phyloP scores from a whole-genome alignment of 192 early-diverging fungal genomes.

The Podila verticillata region DNA sequence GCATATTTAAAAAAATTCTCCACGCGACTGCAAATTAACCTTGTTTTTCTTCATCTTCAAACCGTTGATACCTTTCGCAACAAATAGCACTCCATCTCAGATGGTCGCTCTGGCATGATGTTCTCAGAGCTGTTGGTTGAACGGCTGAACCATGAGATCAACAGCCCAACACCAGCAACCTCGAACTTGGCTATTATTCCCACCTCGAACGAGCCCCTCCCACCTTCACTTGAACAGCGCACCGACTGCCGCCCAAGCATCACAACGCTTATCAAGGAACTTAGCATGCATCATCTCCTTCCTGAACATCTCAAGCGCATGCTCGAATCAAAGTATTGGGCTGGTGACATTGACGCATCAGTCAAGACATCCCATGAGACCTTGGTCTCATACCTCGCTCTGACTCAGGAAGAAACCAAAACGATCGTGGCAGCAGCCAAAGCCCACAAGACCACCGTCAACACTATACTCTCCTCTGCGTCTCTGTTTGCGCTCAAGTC shows the following conservation, averaged over 20 bases:
- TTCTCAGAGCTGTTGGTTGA: constrained; percentile 27
- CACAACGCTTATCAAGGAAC: constrained; percentile 16
- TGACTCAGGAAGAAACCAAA: constrained; percentile 16
- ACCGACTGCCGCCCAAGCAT: constrained; percentile 13
- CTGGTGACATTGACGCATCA: constrained; percentile 25
- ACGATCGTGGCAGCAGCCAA: constrained; percentile 21
- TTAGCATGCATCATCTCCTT: constrained; percentile 3
- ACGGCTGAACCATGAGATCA: constrained; percentile 14
- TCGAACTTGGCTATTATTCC: background rate
- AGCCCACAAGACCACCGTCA: constrained; percentile 14
- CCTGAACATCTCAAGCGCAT: constrained; percentile 19
- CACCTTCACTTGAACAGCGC: constrained; percentile 6
- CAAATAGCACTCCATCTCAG: constrained; percentile 2
- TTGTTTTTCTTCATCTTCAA: too few species aligned
- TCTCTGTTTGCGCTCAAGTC: constrained; percentile 28
- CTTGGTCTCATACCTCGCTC: background rate
- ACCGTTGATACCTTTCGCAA: too few species aligned
- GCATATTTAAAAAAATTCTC: too few species aligned
- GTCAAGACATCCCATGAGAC: constrained; percentile 8
- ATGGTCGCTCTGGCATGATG: constrained; percentile 20
- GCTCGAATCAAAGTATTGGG: constrained; percentile 23
- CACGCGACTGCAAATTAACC: too few species aligned
- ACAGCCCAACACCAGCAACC: background rate
- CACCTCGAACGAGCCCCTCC: constrained; percentile 7
- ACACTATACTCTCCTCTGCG: constrained; percentile 11